Conservation (phyloP, 805 yeast species). For the Priceomyces medius region DNA sequence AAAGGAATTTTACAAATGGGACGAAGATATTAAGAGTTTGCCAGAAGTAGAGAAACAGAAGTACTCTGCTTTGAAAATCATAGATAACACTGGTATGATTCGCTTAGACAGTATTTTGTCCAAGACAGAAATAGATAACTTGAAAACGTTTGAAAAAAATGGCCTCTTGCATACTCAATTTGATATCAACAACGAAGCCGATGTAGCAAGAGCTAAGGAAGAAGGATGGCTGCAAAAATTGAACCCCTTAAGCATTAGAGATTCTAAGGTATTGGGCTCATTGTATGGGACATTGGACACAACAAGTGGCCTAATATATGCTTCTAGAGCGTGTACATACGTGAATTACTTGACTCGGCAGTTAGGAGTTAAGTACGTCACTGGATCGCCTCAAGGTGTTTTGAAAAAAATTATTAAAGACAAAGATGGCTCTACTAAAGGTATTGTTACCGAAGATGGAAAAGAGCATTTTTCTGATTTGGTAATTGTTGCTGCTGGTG, state of each 20-base stretch:
- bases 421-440: slow-evolving; percentile 10
- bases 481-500: slow-evolving; percentile 27
- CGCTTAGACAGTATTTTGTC: slow-evolving; percentile 23
- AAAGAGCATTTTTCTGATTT: slow-evolving; percentile 20
- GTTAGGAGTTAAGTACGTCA: slow-evolving; percentile 33
- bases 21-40: slow-evolving; percentile 16
- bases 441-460: slow-evolving; percentile 25
- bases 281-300: slow-evolving; percentile 21
- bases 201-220: slow-evolving; percentile 28
- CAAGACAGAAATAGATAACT: slow-evolving; percentile 15
- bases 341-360: slow-evolving; percentile 22
- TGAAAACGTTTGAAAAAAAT: slow-evolving; percentile 20
- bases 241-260: slow-evolving; percentile 15
- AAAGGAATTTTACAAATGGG: slow-evolving; percentile 20
- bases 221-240: slow-evolving; percentile 25
- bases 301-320: slow-evolving; percentile 33
- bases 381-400: slow-evolving; percentile 23
- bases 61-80: slow-evolving; percentile 18
- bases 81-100: slow-evolving; percentile 26
- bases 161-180: slow-evolving; percentile 27
- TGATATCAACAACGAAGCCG: slow-evolving; percentile 25
- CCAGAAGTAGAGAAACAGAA: slow-evolving; percentile 22
- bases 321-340: slow-evolving; percentile 32
- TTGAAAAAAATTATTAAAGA: slow-evolving; percentile 19
- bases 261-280: slow-evolving; percentile 3